Evolutionary conservation across 495 filamentous ascomycete species (phyloP).

Genomic region (Barbatosphaeria neglecta): DNA sequence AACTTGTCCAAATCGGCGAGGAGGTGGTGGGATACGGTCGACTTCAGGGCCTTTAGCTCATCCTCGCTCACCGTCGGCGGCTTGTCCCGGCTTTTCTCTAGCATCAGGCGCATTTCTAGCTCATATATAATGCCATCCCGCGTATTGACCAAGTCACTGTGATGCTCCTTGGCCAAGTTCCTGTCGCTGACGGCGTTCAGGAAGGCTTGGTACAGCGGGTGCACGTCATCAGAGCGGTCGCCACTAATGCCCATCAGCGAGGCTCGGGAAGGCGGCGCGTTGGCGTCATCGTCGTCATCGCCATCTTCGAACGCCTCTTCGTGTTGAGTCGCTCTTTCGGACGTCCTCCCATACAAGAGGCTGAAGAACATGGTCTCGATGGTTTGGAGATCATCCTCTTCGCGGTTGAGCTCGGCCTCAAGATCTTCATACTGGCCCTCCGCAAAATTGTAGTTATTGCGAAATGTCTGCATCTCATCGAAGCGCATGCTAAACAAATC

Average conservation of each 20-base stretch:
- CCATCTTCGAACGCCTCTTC: slow-evolving; percentile 6
- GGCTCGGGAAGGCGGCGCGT: slow-evolving; percentile 10
- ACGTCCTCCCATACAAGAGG: slow-evolving; percentile 2
- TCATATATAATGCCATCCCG: slow-evolving; percentile 13
- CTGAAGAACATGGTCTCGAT: slow-evolving; percentile 11
- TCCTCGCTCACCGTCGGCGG: slow-evolving; percentile 11
- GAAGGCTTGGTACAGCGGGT: slow-evolving; percentile 17
- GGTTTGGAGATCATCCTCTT: slow-evolving; percentile 9
- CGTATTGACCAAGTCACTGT: slow-evolving; percentile 12
- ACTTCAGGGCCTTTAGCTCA: slow-evolving; percentile 11
- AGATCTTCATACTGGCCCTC: slow-evolving; percentile 11
- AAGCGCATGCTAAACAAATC: slow-evolving; percentile 7
- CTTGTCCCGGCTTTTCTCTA: slow-evolving; percentile 10
- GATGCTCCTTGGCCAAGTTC: slow-evolving; percentile 14
- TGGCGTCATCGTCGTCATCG: slow-evolving; percentile 6
- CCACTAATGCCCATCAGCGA: slow-evolving; percentile 17
- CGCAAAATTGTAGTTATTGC: slow-evolving; percentile 12
- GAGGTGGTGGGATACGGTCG: slow-evolving; percentile 8
- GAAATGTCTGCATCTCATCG: slow-evolving; percentile 11
- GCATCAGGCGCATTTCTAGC: slow-evolving; percentile 13
- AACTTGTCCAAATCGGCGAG: slow-evolving; percentile 8
- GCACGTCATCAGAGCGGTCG: slow-evolving; percentile 14
- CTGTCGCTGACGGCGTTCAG: slow-evolving; percentile 14
- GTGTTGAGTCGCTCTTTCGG: background rate
- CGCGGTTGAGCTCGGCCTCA: slow-evolving; percentile 9